These are phyloP conservation scores for Melastoma candidum DNA, from an alignment of 441 rosid species.

Conservation along the genomic window DNA sequence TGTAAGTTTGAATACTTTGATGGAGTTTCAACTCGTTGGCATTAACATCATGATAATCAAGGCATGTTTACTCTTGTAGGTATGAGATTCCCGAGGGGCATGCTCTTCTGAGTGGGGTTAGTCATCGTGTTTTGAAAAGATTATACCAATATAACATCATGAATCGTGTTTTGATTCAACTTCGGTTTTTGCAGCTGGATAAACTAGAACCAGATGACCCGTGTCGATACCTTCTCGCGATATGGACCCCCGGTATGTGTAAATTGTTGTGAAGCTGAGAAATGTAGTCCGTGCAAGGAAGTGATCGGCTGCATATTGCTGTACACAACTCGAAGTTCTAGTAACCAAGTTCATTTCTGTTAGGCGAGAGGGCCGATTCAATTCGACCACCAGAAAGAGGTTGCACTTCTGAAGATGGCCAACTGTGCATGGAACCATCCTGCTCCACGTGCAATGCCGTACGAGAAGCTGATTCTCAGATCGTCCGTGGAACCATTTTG, in stretches of 20 bases:
- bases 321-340: conserved; percentile 1
- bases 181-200: conserved; percentile 30
- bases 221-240: conserved; percentile 42
- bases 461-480: conserved; percentile 45
- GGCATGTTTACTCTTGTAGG: conserved; percentile 34
- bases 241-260: conserved; percentile 50
- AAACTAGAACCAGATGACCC: conserved; percentile 48
- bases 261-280: neutral
- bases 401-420: conserved; percentile 32
- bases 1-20: conserved; percentile 41
- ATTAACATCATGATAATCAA: too few species aligned
- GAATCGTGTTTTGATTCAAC: neutral
- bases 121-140: conserved; percentile 11
- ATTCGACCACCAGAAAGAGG: conserved; percentile 30
- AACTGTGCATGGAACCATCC: conserved; percentile 28
- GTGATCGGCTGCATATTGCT: neutral
- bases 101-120: conserved; percentile 74
- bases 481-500: conserved; percentile 50
- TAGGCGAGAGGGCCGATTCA: conserved; percentile 54
- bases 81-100: conserved; percentile 88
- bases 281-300: neutral
- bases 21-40: too few species aligned
- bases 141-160: too few species aligned
- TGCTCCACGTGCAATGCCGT: conserved; percentile 41
- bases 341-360: conserved; percentile 3